Percentiles rank a stretch among this genome's conserved stretches.
phyloP scores from a whole-genome alignment of 495 filamentous ascomycete genomes.

The Tuber microsphaerosporum region DNA sequence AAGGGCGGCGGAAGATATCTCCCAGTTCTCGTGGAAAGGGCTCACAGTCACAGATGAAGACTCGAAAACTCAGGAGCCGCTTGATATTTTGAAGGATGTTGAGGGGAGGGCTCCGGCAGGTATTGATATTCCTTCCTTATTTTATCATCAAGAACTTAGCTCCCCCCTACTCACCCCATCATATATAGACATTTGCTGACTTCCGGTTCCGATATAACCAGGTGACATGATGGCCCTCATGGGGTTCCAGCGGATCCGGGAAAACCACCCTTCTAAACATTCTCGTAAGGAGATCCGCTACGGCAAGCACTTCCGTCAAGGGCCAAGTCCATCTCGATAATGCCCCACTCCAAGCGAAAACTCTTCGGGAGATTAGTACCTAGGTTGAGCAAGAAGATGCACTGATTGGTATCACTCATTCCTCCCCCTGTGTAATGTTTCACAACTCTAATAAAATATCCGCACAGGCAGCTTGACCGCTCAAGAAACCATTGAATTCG shows the following conservation, averaged over 20 bases:
- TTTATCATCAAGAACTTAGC: conserved; percentile 19
- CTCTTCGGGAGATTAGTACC: conserved; percentile 52
- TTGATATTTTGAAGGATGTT: conserved; percentile 51
- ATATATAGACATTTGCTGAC: background rate
- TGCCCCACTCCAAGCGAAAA: conserved; percentile 21
- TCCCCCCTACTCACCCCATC: conserved; percentile 41
- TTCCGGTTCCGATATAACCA: conserved; percentile 25
- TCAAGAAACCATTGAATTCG: conserved; percentile 67
- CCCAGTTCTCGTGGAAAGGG: conserved; percentile 53
- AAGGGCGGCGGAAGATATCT: conserved; percentile 24
- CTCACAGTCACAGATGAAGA: conserved; percentile 64
- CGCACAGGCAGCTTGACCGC: conserved; percentile 56
- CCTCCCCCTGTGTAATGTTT: background rate
- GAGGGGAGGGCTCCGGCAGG: conserved; percentile 51
- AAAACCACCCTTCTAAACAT: conserved; percentile 74
- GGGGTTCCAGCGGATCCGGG: conserved; percentile 67
- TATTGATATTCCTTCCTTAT: conserved; percentile 16
- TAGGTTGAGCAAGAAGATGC: conserved; percentile 86
- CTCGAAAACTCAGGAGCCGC: conserved; percentile 54
- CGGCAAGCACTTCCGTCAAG: conserved; percentile 47
- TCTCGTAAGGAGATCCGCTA: conserved; percentile 55
- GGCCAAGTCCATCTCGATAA: conserved; percentile 57
- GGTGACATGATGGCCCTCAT: conserved; percentile 69
- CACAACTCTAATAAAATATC: background rate
- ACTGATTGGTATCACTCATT: conserved; percentile 54